Evolutionary conservation across 495 filamentous ascomycete genomes (phyloP).

Genomic region (Delitschia confertaspora): DNA sequence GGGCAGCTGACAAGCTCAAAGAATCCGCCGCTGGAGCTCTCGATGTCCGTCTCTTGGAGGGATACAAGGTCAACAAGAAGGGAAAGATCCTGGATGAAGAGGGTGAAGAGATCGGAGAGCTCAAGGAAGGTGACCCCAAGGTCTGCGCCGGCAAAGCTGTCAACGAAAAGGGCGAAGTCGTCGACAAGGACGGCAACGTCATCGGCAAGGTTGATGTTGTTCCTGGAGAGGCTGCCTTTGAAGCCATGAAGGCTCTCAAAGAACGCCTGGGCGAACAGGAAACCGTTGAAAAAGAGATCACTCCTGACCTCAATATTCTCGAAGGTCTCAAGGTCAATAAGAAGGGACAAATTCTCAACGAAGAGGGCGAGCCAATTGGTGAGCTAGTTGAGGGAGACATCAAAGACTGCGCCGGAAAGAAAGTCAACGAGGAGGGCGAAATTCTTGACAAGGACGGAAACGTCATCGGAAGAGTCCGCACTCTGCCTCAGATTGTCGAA

Average conservation of each 20-base stretch:
- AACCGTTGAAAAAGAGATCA: slow-evolving; percentile 18
- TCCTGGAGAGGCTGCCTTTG: slow-evolving; percentile 45
- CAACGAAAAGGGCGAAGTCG: slow-evolving; percentile 44
- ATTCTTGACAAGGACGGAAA: slow-evolving; percentile 41
- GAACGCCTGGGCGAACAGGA: slow-evolving; percentile 39
- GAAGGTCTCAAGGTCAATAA: slow-evolving; percentile 41
- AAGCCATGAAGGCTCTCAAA: slow-evolving; percentile 41
- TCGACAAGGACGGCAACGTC: slow-evolving; percentile 44
- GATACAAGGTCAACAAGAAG: slow-evolving; percentile 48
- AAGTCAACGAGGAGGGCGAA: slow-evolving; percentile 45
- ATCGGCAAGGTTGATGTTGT: slow-evolving; percentile 44
- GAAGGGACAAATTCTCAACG: slow-evolving; percentile 41
- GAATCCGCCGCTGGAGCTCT: slow-evolving; percentile 31
- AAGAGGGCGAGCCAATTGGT: slow-evolving; percentile 45
- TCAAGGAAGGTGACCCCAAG: slow-evolving; percentile 42
- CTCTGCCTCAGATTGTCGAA: slow-evolving; percentile 27
- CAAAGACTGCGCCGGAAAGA: slow-evolving; percentile 43
- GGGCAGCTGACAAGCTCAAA: slow-evolving; percentile 36
- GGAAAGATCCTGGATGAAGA: slow-evolving; percentile 48
- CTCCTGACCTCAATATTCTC: slow-evolving; percentile 36
- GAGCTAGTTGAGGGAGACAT: slow-evolving; percentile 43
- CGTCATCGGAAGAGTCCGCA: slow-evolving; percentile 35
- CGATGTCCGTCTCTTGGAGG: slow-evolving; percentile 43
- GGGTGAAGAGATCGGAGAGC: slow-evolving; percentile 44
- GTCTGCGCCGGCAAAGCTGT: slow-evolving; percentile 43